Base-by-base conservation (phyloP, 306 rosid genomes). In the Gleditsia sinensis region DNA sequence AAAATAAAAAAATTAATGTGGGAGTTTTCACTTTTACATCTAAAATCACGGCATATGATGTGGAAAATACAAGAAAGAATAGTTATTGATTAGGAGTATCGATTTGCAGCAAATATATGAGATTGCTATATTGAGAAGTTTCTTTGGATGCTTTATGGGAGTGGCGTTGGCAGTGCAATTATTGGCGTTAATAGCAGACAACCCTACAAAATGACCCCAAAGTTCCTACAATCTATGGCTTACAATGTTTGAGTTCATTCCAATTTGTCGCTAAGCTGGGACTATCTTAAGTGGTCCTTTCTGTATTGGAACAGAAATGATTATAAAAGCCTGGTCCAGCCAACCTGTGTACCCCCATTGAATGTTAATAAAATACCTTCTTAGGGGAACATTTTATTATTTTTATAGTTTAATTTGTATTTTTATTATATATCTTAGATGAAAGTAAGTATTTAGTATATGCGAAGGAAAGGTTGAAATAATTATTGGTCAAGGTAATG, bases 221-320 rank as follows among this genome's bases (percentile, higher is more conserved):
- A 65, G 83, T 81, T 56, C 88, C 84, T 81, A 53, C 73, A 88
- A 9, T 86, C 85, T 0, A 71, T 86, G 10, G 79, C 89, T 19
- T 12, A 30, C 66, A 28, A 14, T 14, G n/a, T 45, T 17, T 36
- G 34, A 21, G 33, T 69, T 49, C 20, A 69, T 24, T 58, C 81
- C 51, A 7, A 43, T 55, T 57, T 32, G 32, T 12, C 21, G 65
- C 80, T 53, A 55, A 64, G 16, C 10, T 30, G 8, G 33, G 49
- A 45, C 27, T 24, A 7, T 5, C 50, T 25, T 19, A 20, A 11
- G 11, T 58, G 48, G 23, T 9, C 58, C 6, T 67, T 59, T 17
- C 21, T 11, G 46, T 42, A 6, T 27, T 27, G 67, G 28, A 42
- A 30, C 58, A 30, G 61, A 43, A 72, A 14, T 58, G 33, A 30